Evolutionary conservation across 441 rosid species (phyloP).

Genomic region (Populus hybrid): DNA sequence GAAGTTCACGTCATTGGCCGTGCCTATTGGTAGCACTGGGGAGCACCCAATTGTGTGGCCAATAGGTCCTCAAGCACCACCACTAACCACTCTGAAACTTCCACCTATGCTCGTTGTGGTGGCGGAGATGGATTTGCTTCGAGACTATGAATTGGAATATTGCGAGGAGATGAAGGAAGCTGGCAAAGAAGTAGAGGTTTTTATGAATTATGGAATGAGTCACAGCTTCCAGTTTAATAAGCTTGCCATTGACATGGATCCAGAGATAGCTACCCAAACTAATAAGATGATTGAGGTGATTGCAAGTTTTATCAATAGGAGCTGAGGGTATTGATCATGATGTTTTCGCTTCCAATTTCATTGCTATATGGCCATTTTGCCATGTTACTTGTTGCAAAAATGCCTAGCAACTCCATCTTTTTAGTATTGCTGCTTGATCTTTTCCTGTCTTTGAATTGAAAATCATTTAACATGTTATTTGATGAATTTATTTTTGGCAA

Average conservation of each 20-base stretch:
- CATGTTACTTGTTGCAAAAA: background rate
- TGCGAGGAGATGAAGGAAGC: conserved; percentile 3
- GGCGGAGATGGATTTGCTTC: conserved; percentile 8
- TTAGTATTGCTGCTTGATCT: background rate
- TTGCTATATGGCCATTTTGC: background rate
- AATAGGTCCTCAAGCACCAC: background rate
- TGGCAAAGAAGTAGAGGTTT: background rate
- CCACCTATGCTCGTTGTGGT: background rate
- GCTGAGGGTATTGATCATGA: background rate
- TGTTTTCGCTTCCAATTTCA: background rate
- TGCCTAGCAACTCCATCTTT: background rate
- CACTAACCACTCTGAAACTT: background rate
- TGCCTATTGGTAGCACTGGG: background rate
- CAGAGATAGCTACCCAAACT: background rate
- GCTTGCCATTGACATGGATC: background rate
- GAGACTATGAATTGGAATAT: background rate
- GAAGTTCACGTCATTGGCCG: background rate
- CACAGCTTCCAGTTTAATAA: conserved; percentile 5
- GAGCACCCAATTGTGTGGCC: conserved; percentile 3
- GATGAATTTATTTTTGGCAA: background rate
- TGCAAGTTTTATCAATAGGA: background rate
- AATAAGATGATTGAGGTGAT: background rate
- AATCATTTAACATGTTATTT: background rate
- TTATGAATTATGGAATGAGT: background rate
- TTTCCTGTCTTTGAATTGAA: background rate